Evolutionary conservation across 371 early-diverging fungal genomes (phyloP), one percentile per base, ranked within the genome.

Genomic region (Mucor circinelloides): DNA sequence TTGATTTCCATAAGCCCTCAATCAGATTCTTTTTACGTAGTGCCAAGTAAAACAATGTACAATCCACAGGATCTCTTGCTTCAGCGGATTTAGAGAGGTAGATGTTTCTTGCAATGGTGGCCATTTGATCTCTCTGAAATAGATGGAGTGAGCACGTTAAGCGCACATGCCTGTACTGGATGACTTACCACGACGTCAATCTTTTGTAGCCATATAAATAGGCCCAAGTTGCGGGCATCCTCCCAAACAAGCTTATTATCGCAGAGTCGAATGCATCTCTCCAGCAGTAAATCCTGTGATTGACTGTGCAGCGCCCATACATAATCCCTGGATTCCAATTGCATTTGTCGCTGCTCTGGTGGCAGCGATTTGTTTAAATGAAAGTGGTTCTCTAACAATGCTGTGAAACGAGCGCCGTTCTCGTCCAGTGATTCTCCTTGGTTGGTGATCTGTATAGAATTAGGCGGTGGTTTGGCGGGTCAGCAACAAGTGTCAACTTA

Each of bases 251-350:
- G 75, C 23, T 91, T 93, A 0, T 84, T 84, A 28, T 85, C 85
- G 13, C 85, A 79, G 0, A 87, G 76, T n/a, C 76, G 80, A 12
- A 81, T 72, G 44, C 89, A 84, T 31, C 89, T 85, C 34, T 95
- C 89, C 6, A 94, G 72, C 21, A 96, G 73, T 5, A 89, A 73
- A 77, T 94, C 93, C 85, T 97, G 97, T 3, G 95, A 95, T 71
- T 93, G 93, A 78, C 95, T 94, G 69, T 93, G 93, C 48, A 90
- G 84, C 0, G 94, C 97, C 95, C 95, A 97, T 19, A 85, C 79
- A 50, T 91, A 87, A 64, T 96, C 96, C 23, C 93, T 79, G 19
- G 89, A 84, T 15, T 81, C 73, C 30, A 97, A 71, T 60, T 80
- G 77, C 2, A 60, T 50, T 31, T 78, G 73, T n/a, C 69, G 67